Base-by-base conservation (phyloP, 768 basidiomycete species). In the Candolleomyces aberdarensis region DNA sequence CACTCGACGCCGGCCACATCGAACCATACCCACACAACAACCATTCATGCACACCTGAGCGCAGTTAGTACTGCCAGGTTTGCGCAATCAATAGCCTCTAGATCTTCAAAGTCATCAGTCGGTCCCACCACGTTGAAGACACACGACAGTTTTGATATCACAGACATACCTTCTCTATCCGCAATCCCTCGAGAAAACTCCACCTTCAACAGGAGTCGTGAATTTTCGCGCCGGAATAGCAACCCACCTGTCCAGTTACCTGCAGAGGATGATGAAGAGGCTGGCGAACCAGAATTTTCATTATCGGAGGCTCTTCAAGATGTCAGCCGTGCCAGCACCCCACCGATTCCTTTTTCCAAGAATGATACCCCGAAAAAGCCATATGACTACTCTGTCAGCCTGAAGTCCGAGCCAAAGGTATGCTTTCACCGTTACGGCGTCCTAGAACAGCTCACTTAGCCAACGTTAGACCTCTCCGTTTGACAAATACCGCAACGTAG, bases 1-100 rank as follows among this genome's bases (percentile, higher is more conserved):
- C 86, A 88, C 62, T 91, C 87, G 1, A 92, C 87, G 1, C 91
- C 87, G 40, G 78, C 80, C 2, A 75, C 80, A 5, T 72, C 75
- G 11, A 80, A 78, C 2, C 81, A 80, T 49, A 54, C 52, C 13
- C 79, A 84, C 60, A 74, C 76, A 26, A 81, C 80, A 11, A 79
- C 82, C 20, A 77, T 83, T 9, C 75, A 84, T 53, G 78, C 80
- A 3, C 66, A 74, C 29, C 76, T 78, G 0, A 81, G 78, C 63
- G 75, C 78, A 13, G 76, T 70, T 61, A 85, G 66, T 75, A 85
- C 70, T 67, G 83, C 61, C 73, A 82, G 75, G 66, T 87, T 70
- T 76, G 77, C 78, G 0, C 72, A 70, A 74, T 80, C 71, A 59
- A 83, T 72, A 72, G 81, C 70, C 65, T 86, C 67, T 73, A 83